phyloP scores from a whole-genome alignment of 352 stramenopile genomes.

The Pythium biforme region DNA sequence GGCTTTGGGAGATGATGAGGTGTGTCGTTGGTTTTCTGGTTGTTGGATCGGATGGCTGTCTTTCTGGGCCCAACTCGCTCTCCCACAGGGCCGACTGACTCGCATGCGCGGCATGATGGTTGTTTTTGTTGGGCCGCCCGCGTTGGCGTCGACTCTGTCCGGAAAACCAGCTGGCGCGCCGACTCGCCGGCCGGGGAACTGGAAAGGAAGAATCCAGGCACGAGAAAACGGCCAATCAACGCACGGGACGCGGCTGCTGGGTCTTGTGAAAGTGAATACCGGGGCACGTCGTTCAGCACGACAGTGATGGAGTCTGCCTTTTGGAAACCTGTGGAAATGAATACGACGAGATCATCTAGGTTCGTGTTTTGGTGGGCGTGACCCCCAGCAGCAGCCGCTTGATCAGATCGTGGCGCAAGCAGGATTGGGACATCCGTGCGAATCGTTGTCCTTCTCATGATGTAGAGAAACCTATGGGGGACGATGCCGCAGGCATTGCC shows the following conservation, averaged over 20 bases:
- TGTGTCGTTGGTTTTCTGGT: not conserved
- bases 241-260: not conserved
- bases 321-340: not conserved
- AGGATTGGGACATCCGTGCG: not conserved
- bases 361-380: not conserved
- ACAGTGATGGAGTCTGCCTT: not conserved
- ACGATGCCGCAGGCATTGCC: too few species aligned
- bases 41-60: conserved; percentile 2
- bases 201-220: conserved; percentile 6
- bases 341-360: conserved; percentile 9
- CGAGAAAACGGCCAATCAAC: conserved; percentile 1
- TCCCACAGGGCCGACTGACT: not conserved
- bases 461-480: too few species aligned
- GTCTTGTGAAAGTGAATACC: conserved; percentile 1
- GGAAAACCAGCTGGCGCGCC: conserved; percentile 27
- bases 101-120: not conserved
- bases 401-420: not conserved
- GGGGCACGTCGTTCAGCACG: not conserved
- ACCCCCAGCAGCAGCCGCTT: not conserved
- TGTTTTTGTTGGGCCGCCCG: not conserved
- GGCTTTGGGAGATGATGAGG: not conserved
- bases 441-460: not conserved
- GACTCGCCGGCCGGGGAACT: conserved; percentile 8
- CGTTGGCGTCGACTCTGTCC: conserved; percentile 1
- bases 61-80: not conserved